Evolutionary conservation across 2,329 filamentous ascomycete species (phyloP).

Genomic region (Nigrospora osmanthi): DNA sequence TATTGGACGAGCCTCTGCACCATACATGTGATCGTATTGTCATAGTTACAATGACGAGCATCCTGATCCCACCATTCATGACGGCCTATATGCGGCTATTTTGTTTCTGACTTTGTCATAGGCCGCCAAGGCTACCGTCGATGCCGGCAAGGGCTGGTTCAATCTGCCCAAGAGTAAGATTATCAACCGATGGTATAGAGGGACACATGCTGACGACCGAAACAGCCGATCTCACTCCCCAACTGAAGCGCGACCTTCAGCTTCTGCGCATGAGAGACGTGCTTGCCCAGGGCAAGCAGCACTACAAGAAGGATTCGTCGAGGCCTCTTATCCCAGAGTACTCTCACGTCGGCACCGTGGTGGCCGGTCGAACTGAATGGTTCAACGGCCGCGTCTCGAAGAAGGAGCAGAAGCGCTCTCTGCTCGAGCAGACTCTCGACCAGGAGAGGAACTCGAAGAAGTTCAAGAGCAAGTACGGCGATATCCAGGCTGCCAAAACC

Average conservation of each 20-base stretch:
- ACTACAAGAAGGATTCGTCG: constrained; percentile 64
- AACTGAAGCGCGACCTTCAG: constrained; percentile 84
- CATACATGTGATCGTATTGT: too few relatives aligned
- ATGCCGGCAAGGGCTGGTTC: constrained; percentile 79
- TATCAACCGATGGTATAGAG: too few relatives aligned
- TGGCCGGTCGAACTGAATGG: constrained; percentile 84
- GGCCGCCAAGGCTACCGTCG: constrained; percentile 22
- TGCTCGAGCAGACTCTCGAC: constrained; percentile 77
- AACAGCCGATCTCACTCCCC: constrained; percentile 62
- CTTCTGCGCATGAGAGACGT: constrained; percentile 83
- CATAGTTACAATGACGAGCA: not conserved
- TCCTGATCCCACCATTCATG: not conserved
- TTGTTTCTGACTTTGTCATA: too few relatives aligned
- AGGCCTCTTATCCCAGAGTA: constrained; percentile 70
- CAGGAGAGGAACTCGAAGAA: constrained; percentile 57
- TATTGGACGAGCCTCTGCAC: constrained; percentile 46
- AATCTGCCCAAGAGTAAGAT: constrained; percentile 62
- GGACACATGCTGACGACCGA: too few relatives aligned
- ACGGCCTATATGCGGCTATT: too few relatives aligned
- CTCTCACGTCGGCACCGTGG: constrained; percentile 80
- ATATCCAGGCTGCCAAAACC: constrained; percentile 73
- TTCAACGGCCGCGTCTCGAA: constrained; percentile 74
- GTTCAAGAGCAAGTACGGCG: constrained; percentile 81
- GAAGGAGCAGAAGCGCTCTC: constrained; percentile 79
- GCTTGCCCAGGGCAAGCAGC: constrained; percentile 64